phyloP scores from a whole-genome alignment of 495 filamentous ascomycete species.

The Melanomma pulvis-pyrius region DNA sequence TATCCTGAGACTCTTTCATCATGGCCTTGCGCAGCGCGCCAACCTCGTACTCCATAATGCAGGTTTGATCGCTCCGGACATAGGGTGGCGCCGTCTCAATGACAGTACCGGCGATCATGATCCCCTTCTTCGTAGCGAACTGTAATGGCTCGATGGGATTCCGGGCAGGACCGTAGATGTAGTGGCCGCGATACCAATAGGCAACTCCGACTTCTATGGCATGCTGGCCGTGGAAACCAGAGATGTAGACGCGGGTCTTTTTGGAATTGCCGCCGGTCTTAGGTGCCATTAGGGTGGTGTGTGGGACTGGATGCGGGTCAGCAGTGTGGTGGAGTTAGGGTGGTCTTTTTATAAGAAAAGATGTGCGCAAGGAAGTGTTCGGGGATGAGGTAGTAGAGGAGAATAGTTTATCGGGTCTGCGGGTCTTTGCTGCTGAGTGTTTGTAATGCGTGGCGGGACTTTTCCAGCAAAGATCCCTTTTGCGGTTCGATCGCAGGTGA shows the following conservation, averaged over 20 bases:
- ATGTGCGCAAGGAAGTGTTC: no score
- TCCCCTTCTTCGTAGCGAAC: neutral
- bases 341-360: no score
- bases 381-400: no score
- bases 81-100: neutral
- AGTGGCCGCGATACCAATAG: slow-evolving; percentile 7
- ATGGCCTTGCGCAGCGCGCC: neutral
- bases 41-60: neutral
- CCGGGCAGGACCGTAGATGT: neutral
- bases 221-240: neutral
- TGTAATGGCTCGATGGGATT: slow-evolving; percentile 3
- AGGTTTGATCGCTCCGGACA: neutral
- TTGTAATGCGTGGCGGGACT: no score
- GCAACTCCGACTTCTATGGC: slow-evolving; percentile 1
- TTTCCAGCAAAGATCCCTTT: no score
- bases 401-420: no score
- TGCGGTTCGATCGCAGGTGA: no score
- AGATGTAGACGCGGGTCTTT: slow-evolving; percentile 4
- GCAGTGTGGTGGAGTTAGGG: no score
- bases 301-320: neutral
- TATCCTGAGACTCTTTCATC: neutral
- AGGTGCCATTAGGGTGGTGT: neutral
- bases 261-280: neutral
- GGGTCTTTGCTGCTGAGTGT: no score
- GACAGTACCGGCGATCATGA: neutral